These are phyloP conservation scores for Arachnopeziza araneosa DNA, from an alignment of 2,329 filamentous ascomycete species.

Conservation along the genomic window DNA sequence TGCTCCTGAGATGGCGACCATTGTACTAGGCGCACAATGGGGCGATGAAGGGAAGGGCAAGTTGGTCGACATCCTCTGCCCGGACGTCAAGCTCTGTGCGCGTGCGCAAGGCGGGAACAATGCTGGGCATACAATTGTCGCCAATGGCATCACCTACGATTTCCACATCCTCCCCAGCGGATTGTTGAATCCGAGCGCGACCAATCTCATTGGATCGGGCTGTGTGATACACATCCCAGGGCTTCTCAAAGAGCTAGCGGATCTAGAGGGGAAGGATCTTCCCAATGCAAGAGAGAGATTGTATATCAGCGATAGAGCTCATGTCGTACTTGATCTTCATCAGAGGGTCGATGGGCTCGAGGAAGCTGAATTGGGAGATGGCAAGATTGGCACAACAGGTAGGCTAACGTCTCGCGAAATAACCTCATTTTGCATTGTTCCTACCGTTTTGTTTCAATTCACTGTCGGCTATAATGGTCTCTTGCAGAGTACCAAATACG, in stretches of 20 bases:
- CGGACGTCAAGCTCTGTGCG: slow-evolving; percentile 1
- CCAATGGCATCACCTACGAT: slow-evolving; percentile 37
- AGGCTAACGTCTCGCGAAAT: neutral
- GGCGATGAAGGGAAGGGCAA: slow-evolving; percentile 9
- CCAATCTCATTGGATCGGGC: slow-evolving; percentile 69
- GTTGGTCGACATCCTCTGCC: slow-evolving; percentile 12
- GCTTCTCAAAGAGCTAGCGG: slow-evolving; percentile 61
- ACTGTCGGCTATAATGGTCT: no score
- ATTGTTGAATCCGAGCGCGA: slow-evolving; percentile 62
- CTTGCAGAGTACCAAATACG: neutral
- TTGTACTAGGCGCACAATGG: neutral
- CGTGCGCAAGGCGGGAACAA: slow-evolving; percentile 46
- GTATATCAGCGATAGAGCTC: slow-evolving; percentile 45
- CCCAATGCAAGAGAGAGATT: slow-evolving; percentile 50
- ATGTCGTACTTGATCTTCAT: slow-evolving; percentile 58
- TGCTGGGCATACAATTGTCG: slow-evolving; percentile 42
- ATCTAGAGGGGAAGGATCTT: slow-evolving; percentile 55
- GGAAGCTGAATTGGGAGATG: slow-evolving; percentile 44
- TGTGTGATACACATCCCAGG: slow-evolving; percentile 61
- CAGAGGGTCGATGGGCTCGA: slow-evolving; percentile 64
- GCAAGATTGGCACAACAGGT: slow-evolving; percentile 40
- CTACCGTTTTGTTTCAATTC: no score
- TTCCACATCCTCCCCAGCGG: slow-evolving; percentile 60
- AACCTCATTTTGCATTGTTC: no score
- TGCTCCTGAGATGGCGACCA: no score